Conservation (phyloP, 108 stramenopile genomes). For the Nannochloropsis gaditana region DNA sequence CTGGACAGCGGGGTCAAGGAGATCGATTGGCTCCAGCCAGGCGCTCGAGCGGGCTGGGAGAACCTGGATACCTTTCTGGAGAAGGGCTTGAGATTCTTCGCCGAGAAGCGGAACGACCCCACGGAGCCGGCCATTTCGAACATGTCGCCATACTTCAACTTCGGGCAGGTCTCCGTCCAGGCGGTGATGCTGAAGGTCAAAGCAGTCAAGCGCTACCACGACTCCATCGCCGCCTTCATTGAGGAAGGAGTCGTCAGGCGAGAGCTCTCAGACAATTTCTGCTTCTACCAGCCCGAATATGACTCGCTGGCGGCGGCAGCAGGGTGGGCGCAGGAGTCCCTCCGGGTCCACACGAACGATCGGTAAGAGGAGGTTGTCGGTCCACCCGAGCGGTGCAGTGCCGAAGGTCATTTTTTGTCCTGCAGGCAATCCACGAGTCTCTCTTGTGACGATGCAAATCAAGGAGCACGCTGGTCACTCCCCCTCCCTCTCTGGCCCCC, state of each 20-base stretch:
- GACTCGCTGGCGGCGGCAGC: constrained; percentile 74
- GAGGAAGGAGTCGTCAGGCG: constrained; percentile 91
- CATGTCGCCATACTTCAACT: constrained; percentile 74
- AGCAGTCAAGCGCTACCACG: constrained; percentile 50
- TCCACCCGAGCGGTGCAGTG: too few relatives aligned
- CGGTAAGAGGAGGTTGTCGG: not conserved
- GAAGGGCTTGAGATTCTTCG: constrained; percentile 62
- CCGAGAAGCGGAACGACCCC: constrained; percentile 82
- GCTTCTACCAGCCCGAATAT: constrained; percentile 78
- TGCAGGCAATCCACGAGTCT: too few relatives aligned
- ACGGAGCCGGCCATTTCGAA: constrained; percentile 67
- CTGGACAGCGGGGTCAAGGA: constrained; percentile 11
- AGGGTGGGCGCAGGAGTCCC: constrained; percentile 82
- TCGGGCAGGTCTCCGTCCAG: constrained; percentile 78
- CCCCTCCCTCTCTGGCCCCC: not conserved
- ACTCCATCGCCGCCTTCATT: constrained; percentile 72
- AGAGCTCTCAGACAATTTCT: constrained; percentile 93
- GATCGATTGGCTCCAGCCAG: constrained; percentile 64
- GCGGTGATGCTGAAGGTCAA: constrained; percentile 65
- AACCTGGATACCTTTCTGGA: constrained; percentile 67
- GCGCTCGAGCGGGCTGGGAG: constrained; percentile 62
- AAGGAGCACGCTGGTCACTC: not conserved
- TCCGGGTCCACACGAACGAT: constrained; percentile 75
- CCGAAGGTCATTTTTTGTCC: too few relatives aligned
- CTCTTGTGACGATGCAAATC: too few relatives aligned